Evolutionary conservation across 352 stramenopile genomes (phyloP).

Genomic region (Globisporangium recalcitrans): DNA sequence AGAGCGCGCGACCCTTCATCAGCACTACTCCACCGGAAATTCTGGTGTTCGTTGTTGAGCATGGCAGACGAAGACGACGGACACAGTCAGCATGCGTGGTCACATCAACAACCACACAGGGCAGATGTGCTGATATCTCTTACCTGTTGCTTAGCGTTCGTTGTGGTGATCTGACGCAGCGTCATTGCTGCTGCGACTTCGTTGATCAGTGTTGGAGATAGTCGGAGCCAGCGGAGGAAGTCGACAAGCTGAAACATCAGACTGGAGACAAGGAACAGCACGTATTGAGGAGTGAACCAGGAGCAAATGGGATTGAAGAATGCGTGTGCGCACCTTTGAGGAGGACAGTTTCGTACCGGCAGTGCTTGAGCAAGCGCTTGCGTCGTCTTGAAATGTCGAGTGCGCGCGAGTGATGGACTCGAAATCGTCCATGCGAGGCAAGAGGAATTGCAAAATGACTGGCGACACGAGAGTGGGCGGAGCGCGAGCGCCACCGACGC

Average conservation of each 20-base stretch:
- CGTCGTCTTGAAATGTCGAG: neutral
- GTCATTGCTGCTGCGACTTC: neutral
- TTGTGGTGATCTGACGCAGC: neutral
- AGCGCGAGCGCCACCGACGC: neutral
- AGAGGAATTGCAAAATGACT: neutral
- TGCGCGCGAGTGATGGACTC: slow-evolving; percentile 1
- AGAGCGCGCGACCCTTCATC: no score
- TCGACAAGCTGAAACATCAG: neutral
- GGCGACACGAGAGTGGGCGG: neutral
- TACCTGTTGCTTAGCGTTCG: slow-evolving; percentile 3
- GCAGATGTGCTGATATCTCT: neutral
- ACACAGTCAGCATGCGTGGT: neutral
- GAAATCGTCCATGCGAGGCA: slow-evolving; percentile 7
- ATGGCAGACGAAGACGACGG: neutral
- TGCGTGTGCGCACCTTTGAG: neutral
- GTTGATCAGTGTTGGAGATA: neutral
- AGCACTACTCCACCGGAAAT: neutral
- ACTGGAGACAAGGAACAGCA: no score
- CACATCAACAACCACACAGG: neutral
- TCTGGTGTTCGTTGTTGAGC: neutral
- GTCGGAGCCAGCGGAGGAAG: slow-evolving; percentile 7
- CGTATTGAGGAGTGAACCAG: neutral
- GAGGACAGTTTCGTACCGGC: neutral
- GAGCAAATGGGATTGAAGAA: no score
- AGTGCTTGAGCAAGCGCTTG: neutral